Base-by-base conservation (phyloP, 768 basidiomycete genomes). In the Mycena chlorophos region DNA sequence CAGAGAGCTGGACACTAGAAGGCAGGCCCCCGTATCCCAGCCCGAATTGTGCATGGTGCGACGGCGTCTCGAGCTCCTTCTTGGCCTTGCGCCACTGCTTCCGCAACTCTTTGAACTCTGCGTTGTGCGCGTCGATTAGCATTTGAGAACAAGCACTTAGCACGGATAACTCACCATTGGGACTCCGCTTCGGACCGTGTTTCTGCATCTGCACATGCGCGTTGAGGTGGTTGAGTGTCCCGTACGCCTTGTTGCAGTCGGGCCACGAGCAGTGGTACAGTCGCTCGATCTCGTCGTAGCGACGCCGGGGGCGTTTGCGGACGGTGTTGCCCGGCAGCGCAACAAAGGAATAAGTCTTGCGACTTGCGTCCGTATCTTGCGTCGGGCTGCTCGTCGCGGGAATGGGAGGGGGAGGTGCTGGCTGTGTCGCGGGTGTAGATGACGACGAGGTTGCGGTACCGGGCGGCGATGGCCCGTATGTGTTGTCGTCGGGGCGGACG, bases 191-290 rank as follows among this genome's bases (percentile, higher is more conserved):
- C 16, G 78, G 53, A 39, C 96, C 96, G 69, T 99, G 96, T 71
- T 91, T 91, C 71, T 98, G 96, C 91, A 97, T 97, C n/a, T 87
- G 89, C 54, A 98, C 93, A 70, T 99, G 96, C 27, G 94, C 94
- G 69, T 99, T 99, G 57, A 99, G 79, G 71, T 99, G 96, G 69
- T 99, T 98, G 47, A 98, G 78, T 3, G 94, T 97, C 27, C 94
- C 94, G 66, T 96, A 97, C 25, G 90, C 80, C 74, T 96, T 96
- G 52, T 84, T 78, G 61, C 85, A 87, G 40, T 84, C 79, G 3
- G 81, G 82, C 82, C 85, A 91, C 48, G 87, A 87, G 76, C 95
- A 98, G 53, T 83, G 82, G 68, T 98, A 98, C 50, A 96, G 73
- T 25, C 95, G 85, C 73, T 97, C 94, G 62, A 98, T 97, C 80